Conservation (phyloP, 805 yeast species). For the Suhomyces vadensis region DNA sequence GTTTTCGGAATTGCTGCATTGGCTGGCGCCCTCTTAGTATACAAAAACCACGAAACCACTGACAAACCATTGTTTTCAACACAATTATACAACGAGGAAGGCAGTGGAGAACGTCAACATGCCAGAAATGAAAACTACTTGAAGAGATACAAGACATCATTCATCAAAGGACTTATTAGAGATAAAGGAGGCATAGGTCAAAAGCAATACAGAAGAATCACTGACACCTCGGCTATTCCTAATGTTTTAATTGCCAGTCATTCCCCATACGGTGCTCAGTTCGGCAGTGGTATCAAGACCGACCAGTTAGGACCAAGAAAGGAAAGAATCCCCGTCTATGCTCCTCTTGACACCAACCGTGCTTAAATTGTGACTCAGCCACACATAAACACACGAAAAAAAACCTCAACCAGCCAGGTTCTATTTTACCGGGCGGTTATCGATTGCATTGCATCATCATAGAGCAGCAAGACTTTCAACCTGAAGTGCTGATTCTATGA, state of each 20-base stretch:
- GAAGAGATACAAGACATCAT: slow-evolving; percentile 42
- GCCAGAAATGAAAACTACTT: slow-evolving; percentile 39
- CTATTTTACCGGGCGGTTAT: slow-evolving; percentile 1
- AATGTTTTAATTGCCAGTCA: slow-evolving; percentile 40
- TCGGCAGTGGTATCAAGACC: slow-evolving; percentile 46
- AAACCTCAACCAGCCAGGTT: background rate
- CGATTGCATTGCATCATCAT: slow-evolving; percentile 7
- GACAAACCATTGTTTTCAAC: slow-evolving; percentile 41
- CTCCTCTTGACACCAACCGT: slow-evolving; percentile 26
- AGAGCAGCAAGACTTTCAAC: background rate
- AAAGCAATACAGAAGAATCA: slow-evolving; percentile 38
- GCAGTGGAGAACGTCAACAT: slow-evolving; percentile 28
- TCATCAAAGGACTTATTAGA: slow-evolving; percentile 41
- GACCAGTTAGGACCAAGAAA: slow-evolving; percentile 47
- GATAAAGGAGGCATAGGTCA: slow-evolving; percentile 50
- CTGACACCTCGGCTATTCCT: slow-evolving; percentile 29
- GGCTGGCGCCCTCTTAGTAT: slow-evolving; percentile 38
- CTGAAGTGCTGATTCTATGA: background rate
- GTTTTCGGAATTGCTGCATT: slow-evolving; percentile 43
- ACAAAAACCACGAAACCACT: slow-evolving; percentile 31
- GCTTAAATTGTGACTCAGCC: no score
- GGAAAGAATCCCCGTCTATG: slow-evolving; percentile 41
- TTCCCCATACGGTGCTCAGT: slow-evolving; percentile 42
- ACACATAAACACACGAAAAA: background rate
- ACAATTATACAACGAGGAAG: slow-evolving; percentile 35